phyloP scores from a whole-genome alignment of 2,329 filamentous ascomycete species.

The Ceratocystis destructans region DNA sequence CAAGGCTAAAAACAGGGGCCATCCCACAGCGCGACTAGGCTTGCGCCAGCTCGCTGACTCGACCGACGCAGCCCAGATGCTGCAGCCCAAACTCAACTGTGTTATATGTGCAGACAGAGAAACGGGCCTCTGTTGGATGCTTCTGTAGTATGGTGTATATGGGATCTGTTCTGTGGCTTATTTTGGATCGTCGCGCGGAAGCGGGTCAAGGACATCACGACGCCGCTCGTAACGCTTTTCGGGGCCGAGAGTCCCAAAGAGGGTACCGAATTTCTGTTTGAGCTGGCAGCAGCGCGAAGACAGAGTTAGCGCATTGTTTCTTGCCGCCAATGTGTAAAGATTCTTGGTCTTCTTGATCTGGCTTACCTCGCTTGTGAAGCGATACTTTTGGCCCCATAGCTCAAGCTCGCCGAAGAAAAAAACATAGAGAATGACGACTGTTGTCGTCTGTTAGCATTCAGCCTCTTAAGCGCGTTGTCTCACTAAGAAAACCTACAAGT shows the following conservation, averaged over 20 bases:
- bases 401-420: constrained; percentile 33
- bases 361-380: constrained; percentile 31
- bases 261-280: constrained; percentile 23
- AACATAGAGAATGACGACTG: constrained; percentile 29
- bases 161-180: background rate
- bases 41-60: background rate
- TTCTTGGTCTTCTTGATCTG: background rate
- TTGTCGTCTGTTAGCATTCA: background rate
- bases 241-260: constrained; percentile 31
- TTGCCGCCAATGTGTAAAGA: background rate
- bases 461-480: too few relatives aligned
- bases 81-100: background rate
- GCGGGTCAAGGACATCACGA: constrained; percentile 26
- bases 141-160: background rate
- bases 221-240: constrained; percentile 33
- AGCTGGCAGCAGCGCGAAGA: background rate
- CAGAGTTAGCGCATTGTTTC: background rate
- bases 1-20: background rate
- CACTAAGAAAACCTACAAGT: constrained; percentile 34
- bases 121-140: background rate
- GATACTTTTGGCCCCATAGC: constrained; percentile 32
- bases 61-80: background rate
- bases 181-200: constrained; percentile 14
- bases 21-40: background rate
- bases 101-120: background rate